These are phyloP conservation scores for Cystobasidium onofrii DNA, from an alignment of 768 basidiomycete species.

Conservation along the genomic window DNA sequence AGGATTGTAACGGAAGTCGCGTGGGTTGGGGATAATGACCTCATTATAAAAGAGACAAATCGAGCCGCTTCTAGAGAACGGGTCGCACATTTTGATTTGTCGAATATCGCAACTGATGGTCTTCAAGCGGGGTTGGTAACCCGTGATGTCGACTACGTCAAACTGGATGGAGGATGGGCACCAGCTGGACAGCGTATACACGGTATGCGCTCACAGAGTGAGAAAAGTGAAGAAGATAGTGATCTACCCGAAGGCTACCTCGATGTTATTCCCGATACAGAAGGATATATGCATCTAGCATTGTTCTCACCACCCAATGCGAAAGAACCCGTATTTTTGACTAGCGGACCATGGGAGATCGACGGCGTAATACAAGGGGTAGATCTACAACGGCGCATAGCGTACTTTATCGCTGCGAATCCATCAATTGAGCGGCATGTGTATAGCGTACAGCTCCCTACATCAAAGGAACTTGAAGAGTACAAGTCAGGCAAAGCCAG, in stretches of 20 bases:
- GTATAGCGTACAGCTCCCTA: constrained; percentile 68
- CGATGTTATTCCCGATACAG: constrained; percentile 71
- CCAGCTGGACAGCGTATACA: constrained; percentile 57
- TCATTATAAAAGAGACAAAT: constrained; percentile 80
- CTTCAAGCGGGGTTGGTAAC: constrained; percentile 52
- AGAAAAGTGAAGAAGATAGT: constrained; percentile 35
- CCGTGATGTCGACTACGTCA: constrained; percentile 72
- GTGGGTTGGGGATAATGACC: constrained; percentile 69
- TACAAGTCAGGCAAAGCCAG: not conserved
- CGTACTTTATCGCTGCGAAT: constrained; percentile 80
- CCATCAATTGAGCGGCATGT: constrained; percentile 75
- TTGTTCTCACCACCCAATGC: constrained; percentile 71
- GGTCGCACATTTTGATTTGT: constrained; percentile 66
- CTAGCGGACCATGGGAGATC: constrained; percentile 84
- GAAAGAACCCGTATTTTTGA: constrained; percentile 68
- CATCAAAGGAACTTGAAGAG: constrained; percentile 37
- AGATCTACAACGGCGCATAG: constrained; percentile 58
- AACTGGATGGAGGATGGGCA: constrained; percentile 91
- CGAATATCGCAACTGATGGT: constrained; percentile 38
- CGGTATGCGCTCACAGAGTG: not conserved
- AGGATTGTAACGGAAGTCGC: constrained; percentile 71
- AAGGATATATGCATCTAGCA: constrained; percentile 87
- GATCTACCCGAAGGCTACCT: constrained; percentile 63
- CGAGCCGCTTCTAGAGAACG: constrained; percentile 71
- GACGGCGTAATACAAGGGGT: constrained; percentile 64